Percentiles rank a stretch among this genome's conserved stretches.
These are phyloP conservation scores for Cytidiella melzeri DNA, from an alignment of 768 basidiomycete genomes.

Conservation along the genomic window DNA sequence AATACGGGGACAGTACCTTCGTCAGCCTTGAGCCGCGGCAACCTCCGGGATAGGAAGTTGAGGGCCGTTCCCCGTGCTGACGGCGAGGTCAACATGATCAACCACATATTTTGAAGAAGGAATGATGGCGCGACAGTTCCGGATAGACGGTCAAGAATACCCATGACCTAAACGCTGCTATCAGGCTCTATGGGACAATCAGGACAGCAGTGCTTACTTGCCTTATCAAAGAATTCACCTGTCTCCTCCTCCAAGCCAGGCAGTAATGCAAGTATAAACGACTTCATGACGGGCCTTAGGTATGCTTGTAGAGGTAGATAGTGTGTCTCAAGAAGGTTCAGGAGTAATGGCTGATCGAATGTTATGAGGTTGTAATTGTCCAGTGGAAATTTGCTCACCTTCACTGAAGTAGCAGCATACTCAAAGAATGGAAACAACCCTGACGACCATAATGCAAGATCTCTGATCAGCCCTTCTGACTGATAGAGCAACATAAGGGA, in stretches of 20 bases:
- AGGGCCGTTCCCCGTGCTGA: constrained; percentile 80
- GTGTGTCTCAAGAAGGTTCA: constrained; percentile 89
- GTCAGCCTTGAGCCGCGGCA: constrained; percentile 63
- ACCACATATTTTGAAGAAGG: constrained; percentile 94
- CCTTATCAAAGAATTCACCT: constrained; percentile 94
- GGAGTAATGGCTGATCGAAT: constrained; percentile 61
- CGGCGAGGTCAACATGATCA: constrained; percentile 87
- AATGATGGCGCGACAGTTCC: constrained; percentile 80
- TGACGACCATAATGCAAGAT: constrained; percentile 90
- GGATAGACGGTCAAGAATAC: constrained; percentile 74
- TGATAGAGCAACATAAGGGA: no score
- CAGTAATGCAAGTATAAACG: constrained; percentile 87
- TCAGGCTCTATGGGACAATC: background rate
- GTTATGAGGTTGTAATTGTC: background rate
- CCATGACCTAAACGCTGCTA: constrained; percentile 51
- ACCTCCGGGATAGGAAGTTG: constrained; percentile 76
- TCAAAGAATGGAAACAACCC: constrained; percentile 98
- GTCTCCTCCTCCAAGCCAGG: constrained; percentile 98
- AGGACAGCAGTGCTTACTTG: constrained; percentile 17
- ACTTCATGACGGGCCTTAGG: constrained; percentile 88
- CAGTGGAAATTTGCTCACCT: constrained; percentile 40
- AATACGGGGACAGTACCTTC: constrained; percentile 48
- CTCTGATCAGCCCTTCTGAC: constrained; percentile 82
- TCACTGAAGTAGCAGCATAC: constrained; percentile 98
- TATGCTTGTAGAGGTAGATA: constrained; percentile 81